These are phyloP conservation scores for Silene vulgaris DNA, from an alignment of 179 eudicot genomes.

Conservation along the genomic window DNA sequence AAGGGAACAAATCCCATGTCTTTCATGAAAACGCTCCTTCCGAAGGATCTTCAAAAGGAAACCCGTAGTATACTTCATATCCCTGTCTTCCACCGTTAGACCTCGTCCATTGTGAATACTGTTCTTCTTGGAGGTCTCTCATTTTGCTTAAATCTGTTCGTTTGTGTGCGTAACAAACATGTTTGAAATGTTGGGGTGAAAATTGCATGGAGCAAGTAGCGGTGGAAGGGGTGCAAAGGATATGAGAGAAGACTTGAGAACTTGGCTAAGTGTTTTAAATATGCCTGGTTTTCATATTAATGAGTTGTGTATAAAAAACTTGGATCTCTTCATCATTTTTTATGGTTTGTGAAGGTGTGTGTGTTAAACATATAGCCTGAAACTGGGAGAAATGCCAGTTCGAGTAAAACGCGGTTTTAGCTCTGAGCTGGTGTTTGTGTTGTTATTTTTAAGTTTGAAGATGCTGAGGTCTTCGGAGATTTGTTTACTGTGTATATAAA, in stretches of 20 bases:
- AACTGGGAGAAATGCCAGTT: background rate
- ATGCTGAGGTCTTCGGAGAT: background rate
- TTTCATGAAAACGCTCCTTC: slow-evolving; percentile 13
- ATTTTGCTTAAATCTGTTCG: slow-evolving; percentile 12
- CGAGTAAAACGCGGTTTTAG: background rate
- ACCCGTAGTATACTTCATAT: slow-evolving; percentile 17
- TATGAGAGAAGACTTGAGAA: no score
- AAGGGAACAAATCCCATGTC: slow-evolving; percentile 29
- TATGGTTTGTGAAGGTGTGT: slow-evolving; percentile 20
- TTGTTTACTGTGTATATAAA: slow-evolving; percentile 7
- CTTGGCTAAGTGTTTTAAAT: slow-evolving; percentile 23
- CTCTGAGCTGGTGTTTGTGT: background rate
- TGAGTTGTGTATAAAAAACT: slow-evolving; percentile 14
- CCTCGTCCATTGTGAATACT: slow-evolving; percentile 27
- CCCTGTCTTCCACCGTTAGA: background rate
- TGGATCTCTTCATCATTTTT: background rate
- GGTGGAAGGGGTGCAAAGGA: background rate
- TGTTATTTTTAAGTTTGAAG: background rate
- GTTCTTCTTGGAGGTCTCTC: slow-evolving; percentile 16
- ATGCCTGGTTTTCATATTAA: slow-evolving; percentile 24
- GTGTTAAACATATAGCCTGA: slow-evolving; percentile 13
- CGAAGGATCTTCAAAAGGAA: slow-evolving; percentile 17
- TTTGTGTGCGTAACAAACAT: background rate
- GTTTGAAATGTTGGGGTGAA: background rate
- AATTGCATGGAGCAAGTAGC: no score